Conservation (phyloP, 352 stramenopile genomes). For the Pythium myriotylum region DNA sequence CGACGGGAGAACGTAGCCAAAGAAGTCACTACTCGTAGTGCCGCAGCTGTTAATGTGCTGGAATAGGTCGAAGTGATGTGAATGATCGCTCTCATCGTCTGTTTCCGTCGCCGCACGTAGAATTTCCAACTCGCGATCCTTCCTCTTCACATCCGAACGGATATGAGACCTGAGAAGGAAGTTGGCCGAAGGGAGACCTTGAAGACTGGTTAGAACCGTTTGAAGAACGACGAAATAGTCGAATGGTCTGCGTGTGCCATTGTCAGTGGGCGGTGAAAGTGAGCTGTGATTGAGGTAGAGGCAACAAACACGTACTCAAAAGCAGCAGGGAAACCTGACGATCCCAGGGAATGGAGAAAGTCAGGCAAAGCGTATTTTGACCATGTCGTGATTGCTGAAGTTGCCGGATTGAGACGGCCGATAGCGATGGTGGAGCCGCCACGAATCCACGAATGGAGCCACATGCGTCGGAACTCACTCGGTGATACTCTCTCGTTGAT, state of each 20-base stretch:
- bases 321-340: conserved; percentile 34
- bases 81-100: conserved; percentile 28
- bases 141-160: not conserved
- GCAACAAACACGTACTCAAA: conserved; percentile 50
- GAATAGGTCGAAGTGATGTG: conserved; percentile 43
- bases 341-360: conserved; percentile 46
- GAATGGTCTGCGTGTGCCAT: conserved; percentile 10
- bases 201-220: conserved; percentile 23
- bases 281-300: not conserved
- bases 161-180: conserved; percentile 17
- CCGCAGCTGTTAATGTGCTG: conserved; percentile 31
- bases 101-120: conserved; percentile 18
- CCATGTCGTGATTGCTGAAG: conserved; percentile 41
- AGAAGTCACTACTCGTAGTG: conserved; percentile 2
- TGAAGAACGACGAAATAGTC: conserved; percentile 21
- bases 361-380: conserved; percentile 47
- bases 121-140: conserved; percentile 18
- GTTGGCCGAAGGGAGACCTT: conserved; percentile 19
- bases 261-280: not conserved
- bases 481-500: conserved; percentile 60
- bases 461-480: conserved; percentile 64
- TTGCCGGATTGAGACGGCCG: conserved; percentile 42
- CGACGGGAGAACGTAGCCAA: conserved; percentile 37
- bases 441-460: conserved; percentile 81
- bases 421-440: conserved; percentile 60